A percentile compares a stretch with the other conserved stretches of the same genome.
Evolutionary conservation across 164 flowering plant genomes (phyloP).

Genomic region (Vitis vinifera): ASM3070453v1 NC_081821.1:963501-964000

Average conservation of each 20-base stretch:
- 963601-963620: constrained; percentile 52
- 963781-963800: constrained; percentile 48
- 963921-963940: constrained; percentile 57
- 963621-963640: constrained; percentile 66
- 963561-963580: constrained; percentile 55
- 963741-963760: constrained; percentile 43
- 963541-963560: constrained; percentile 37
- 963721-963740: constrained; percentile 54
- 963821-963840: constrained; percentile 42
- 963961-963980: constrained; percentile 55
- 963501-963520: constrained; percentile 54
- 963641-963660: constrained; percentile 58
- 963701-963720: constrained; percentile 36
- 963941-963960: constrained; percentile 40
- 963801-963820: constrained; percentile 22
- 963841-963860: constrained; percentile 72
- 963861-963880: constrained; percentile 41
- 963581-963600: constrained; percentile 66
- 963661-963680: constrained; percentile 56
- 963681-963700: constrained; percentile 45
- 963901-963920: constrained; percentile 52
- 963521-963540: constrained; percentile 36
- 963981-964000: constrained; percentile 71
- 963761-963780: constrained; percentile 66
- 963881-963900: constrained; percentile 45